Base-by-base conservation (phyloP, 306 rosid genomes). In the Luffa acutangula region DNA sequence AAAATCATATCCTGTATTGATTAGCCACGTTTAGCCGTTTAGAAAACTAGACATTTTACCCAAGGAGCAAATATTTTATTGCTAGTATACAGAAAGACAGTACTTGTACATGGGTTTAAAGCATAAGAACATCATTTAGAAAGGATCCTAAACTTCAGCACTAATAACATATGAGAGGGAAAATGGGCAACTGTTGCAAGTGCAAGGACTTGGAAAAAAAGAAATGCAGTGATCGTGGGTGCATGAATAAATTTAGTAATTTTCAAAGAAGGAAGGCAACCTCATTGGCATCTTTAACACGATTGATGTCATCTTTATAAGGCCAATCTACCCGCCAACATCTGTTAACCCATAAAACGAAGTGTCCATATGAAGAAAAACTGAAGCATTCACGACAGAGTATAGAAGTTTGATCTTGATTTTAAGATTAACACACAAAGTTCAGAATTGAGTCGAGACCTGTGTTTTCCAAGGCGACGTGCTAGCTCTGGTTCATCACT, bases 271-370 rank as follows among this genome's bases (percentile, higher is more conserved):
- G 79, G 39, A 80, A 81, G 31, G 20, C 59, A 10, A 88, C 91
- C 89, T 88, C 91, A 49, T 85, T 88, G 59, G 91, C 91, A 80
- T 88, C 91, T 84, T 88, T 85, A 79, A 73, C 85, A 81, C 48
- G 76, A 66, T 83, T 58, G 78, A 12, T 21, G 9, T 84, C 83
- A 14, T 85, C 82, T 85, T 82, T 88, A 82, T 85, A 78, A 11
- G 89, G 91, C 87, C 89, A 88, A 25, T 59, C 60, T 78, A 88
- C 91, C 81, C 75, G 83, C 87, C 87, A 82, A 76, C 91, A 88
- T 81, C 91, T 88, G 78, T 76, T 62, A 64, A 14, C 60, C 70
- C 31, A 63, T 8, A 56, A 15, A 36, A 76, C 21, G 33, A 45
- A 46, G 78, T 5, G 3, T 21, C 4, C 1, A 12, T n/a, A 1